These are phyloP conservation scores for Penicillium sp. DNA, from an alignment of 2,329 filamentous ascomycete genomes.

Conservation along the genomic window DNA sequence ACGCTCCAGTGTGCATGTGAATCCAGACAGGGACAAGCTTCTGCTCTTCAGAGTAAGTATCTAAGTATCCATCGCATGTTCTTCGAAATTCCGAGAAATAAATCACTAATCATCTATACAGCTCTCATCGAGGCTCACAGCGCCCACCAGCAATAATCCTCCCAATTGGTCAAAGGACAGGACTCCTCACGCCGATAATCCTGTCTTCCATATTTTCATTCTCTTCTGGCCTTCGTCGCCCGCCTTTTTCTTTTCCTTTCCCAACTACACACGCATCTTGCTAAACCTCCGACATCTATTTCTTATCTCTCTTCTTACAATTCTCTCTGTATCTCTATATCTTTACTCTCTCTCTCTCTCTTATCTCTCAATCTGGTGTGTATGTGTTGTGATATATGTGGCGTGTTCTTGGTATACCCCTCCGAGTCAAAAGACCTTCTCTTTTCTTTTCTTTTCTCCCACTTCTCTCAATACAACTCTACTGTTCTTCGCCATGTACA, in stretches of 20 bases:
- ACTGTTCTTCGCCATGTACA: slow-evolving; percentile 15
- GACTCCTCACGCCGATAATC: slow-evolving; percentile 4
- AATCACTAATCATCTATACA: slow-evolving; percentile 22
- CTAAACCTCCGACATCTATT: slow-evolving; percentile 13
- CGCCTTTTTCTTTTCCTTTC: slow-evolving; percentile 1
- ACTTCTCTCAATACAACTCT: slow-evolving; percentile 5
- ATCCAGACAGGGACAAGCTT: slow-evolving; percentile 54
- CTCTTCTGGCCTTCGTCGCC: slow-evolving; percentile 1
- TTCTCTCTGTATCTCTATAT: slow-evolving; percentile 11
- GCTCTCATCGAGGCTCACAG: slow-evolving; percentile 46
- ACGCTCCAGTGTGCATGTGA: slow-evolving; percentile 65
- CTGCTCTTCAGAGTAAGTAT: slow-evolving; percentile 52
- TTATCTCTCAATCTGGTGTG: slow-evolving; percentile 9
- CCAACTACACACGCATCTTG: slow-evolving; percentile 1
- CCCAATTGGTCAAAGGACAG: slow-evolving; percentile 3
- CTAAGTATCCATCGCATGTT: slow-evolving; percentile 35
- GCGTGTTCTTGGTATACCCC: slow-evolving; percentile 32
- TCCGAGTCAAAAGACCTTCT: slow-evolving; percentile 23
- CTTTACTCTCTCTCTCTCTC: slow-evolving; percentile 4
- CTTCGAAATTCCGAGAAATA: slow-evolving; percentile 1
- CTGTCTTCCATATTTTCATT: slow-evolving; percentile 3
- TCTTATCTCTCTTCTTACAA: slow-evolving; percentile 12
- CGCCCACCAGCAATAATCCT: slow-evolving; percentile 30
- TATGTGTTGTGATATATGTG: slow-evolving; percentile 27
- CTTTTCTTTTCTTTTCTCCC: slow-evolving; percentile 7